A percentile compares a stretch with the other conserved stretches of the same genome.
Conservation (phyloP, 2,329 filamentous ascomycete species). For the Xylariales sp. region DNA sequence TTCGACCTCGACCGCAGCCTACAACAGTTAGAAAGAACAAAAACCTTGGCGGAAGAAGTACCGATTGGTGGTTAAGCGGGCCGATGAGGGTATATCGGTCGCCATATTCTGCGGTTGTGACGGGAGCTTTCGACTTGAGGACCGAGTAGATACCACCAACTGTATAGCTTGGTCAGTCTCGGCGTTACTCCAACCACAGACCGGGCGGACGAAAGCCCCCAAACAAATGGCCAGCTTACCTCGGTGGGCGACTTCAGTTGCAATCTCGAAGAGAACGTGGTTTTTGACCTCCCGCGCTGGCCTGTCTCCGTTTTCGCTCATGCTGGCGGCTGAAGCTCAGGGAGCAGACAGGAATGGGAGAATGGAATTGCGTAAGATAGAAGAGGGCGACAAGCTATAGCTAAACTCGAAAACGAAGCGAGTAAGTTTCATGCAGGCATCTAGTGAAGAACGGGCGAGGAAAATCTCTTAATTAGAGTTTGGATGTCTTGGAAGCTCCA, state of each 20-base stretch:
- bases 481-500: constrained; percentile 2
- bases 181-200: no score
- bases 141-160: constrained; percentile 99
- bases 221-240: constrained; percentile 62
- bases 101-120: constrained; percentile 97
- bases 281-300: constrained; percentile 75
- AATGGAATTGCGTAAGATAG: neutral
- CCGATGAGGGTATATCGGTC: constrained; percentile 94
- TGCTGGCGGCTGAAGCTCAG: constrained; percentile 32
- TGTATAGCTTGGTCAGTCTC: constrained; percentile 35
- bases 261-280: constrained; percentile 93
- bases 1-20: constrained; percentile 98
- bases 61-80: constrained; percentile 85
- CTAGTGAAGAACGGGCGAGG: neutral
- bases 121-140: constrained; percentile 96
- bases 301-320: constrained; percentile 42
- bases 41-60: constrained; percentile 31
- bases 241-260: constrained; percentile 95
- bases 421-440: no score
- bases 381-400: no score
- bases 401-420: no score
- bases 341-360: no score
- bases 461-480: constrained; percentile 3
- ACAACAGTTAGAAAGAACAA: constrained; percentile 17
- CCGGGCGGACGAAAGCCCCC: no score